Base-by-base conservation (phyloP, 768 basidiomycete species). In the Termitomyces eurrhizus region DNA sequence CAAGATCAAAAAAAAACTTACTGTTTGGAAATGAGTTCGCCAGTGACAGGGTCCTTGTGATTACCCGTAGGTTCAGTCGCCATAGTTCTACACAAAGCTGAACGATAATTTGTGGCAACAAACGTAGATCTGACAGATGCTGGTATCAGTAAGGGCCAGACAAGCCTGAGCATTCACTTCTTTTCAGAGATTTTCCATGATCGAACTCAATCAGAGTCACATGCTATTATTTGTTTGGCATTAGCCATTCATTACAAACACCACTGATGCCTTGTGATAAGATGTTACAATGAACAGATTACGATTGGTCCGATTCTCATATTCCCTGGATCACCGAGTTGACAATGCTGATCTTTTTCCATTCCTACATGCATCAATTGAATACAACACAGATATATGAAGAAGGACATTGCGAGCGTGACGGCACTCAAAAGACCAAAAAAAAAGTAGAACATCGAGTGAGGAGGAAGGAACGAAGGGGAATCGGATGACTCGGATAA, bases 11-110 rank as follows among this genome's bases (percentile, higher is more conserved):
- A n/a, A 12, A 66, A 48, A 61, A 82, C 88, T 61, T 56, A 96
- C 96, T 83, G 83, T 86, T 99, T 99, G 77, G 94, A 97, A 69
- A 99, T 87, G 88, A 97, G 83, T 75, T 98, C 95, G 39, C 95
- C 95, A 0, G 96, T 97, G 64, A 94, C 84, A 45, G 90, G 90
- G 73, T 94, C 92, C 80, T 86, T 87, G 66, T 83, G 82, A 8
- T 79, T 78, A 59, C 77, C 79, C 37, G 77, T 70, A 55, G 77
- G 58, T 56, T 80, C 77, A 39, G 79, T 71, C 24, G 80, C 76
- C 80, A 83, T 81, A 11, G 46, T 56, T 63, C 60, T 64, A 16
- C 29, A 26, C 52, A 60, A 50, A 18, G 13, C n/a, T 36, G 29
- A 29, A 42, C 13, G 33, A 48, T 44, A 59, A 58, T 61, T 48